Evolutionary conservation across 2,329 filamentous ascomycete species (phyloP), one percentile per base, ranked within the genome.

Genomic region (Fusarium ramigenum): DNA sequence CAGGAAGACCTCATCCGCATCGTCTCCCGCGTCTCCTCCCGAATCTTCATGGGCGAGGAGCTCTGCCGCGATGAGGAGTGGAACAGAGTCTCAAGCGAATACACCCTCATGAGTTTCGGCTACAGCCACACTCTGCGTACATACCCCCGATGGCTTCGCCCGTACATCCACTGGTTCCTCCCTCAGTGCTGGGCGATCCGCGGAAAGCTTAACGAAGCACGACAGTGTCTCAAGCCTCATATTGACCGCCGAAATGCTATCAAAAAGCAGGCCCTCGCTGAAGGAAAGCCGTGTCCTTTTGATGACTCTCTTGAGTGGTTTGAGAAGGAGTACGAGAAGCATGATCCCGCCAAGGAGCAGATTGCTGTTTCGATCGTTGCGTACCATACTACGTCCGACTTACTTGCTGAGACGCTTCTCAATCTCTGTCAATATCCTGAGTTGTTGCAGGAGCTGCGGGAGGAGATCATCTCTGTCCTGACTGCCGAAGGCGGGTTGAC

Each of bases 301-400:
- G 63, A 14, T 37, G 87, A 89, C 78, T 87, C 86, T 66, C 79
- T 90, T 44, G 87, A 85, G 11, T 90, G 88, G 88, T 82, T 84
- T 60, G 87, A 89, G 1, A 61, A 79, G 82, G 16, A 81, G 83
- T 47, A 87, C 2, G 49, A 87, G 11, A 62, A 68, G 9, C 65
- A 71, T 19, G 74, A 78, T 7, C 52, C 70, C 0, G 71, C 59
- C 3, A 30, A 57, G 1, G 58, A 63, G 2, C 77, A 79, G 43
- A 59, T 79, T 6, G 44, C 53, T 2, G 77, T 80, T 32, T 80
- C 82, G 1, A 84, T 88, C 42, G 88, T 87, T 2, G 85, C 86
- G 8, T 88, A 89, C 32, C 87, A 89, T 77, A 90, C 88, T 1
- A 88, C 87, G 0, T 83, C 84, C 7, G 78, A 79, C 16, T 9